Conservation (phyloP, 257 asterid genomes). For the Mitragyna speciosa region DNA sequence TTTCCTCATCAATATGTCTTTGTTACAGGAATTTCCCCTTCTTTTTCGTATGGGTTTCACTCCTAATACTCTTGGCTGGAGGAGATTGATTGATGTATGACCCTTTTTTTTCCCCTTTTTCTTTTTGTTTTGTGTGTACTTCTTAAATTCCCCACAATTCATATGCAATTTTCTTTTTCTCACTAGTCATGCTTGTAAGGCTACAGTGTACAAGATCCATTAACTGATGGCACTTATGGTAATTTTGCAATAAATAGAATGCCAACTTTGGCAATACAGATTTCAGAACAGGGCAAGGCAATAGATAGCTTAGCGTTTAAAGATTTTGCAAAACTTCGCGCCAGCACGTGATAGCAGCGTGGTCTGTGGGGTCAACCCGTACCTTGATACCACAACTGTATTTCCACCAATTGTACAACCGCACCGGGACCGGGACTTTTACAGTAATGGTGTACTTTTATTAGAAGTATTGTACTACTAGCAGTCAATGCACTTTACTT, state of each 20-base stretch:
- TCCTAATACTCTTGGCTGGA: too few species aligned
- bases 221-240: constrained; percentile 8
- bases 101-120: neutral
- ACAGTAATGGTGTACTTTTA: too few species aligned
- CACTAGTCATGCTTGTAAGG: too few species aligned
- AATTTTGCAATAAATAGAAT: neutral
- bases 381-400: neutral
- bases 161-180: too few species aligned
- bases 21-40: too few species aligned
- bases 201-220: too few species aligned
- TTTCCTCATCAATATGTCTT: too few species aligned
- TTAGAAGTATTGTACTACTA: too few species aligned
- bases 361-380: neutral
- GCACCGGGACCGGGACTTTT: neutral
- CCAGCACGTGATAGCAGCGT: constrained; percentile 24
- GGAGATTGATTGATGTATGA: too few species aligned
- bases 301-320: neutral
- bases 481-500: too few species aligned
- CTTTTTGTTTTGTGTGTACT: neutral
- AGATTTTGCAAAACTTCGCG: constrained; percentile 21
- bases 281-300: neutral
- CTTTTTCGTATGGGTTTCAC: too few species aligned
- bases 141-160: too few species aligned
- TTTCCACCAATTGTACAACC: neutral
- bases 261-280: neutral